A percentile compares a stretch with the other conserved stretches of the same genome.
Conservation (phyloP, 2,329 filamentous ascomycete genomes). For the Colletotrichum aenigma region DNA sequence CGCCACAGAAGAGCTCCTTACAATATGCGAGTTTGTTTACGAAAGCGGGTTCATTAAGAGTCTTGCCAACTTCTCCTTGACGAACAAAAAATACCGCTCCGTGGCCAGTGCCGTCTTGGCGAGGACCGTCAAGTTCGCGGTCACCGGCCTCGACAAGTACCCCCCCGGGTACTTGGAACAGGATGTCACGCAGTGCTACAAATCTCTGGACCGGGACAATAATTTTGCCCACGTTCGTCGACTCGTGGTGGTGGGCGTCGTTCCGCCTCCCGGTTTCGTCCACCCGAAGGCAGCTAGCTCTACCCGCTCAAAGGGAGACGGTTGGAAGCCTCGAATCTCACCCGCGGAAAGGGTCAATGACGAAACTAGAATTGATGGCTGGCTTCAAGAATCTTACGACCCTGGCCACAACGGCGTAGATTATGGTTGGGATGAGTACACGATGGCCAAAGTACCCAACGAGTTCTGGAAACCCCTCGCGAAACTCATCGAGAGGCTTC, state of each 20-base stretch:
- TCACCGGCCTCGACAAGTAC: background rate
- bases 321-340: background rate
- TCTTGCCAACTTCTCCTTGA: background rate
- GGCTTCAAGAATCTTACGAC: background rate
- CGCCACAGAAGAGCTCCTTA: background rate
- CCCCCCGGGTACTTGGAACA: background rate
- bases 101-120: background rate
- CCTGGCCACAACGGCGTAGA: rapidly evolving
- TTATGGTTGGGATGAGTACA: background rate
- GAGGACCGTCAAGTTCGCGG: background rate
- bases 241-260: background rate
- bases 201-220: background rate
- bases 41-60: background rate
- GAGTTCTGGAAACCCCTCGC: background rate
- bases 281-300: background rate
- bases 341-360: background rate
- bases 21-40: background rate
- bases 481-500: background rate
- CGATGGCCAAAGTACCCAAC: background rate
- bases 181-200: background rate
- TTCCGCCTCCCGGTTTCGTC: background rate
- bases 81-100: background rate
- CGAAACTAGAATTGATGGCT: background rate
- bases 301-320: background rate
- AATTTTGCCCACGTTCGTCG: background rate